Conservation (phyloP, 495 filamentous ascomycete species). For the Evansstolkia leycettana region DNA sequence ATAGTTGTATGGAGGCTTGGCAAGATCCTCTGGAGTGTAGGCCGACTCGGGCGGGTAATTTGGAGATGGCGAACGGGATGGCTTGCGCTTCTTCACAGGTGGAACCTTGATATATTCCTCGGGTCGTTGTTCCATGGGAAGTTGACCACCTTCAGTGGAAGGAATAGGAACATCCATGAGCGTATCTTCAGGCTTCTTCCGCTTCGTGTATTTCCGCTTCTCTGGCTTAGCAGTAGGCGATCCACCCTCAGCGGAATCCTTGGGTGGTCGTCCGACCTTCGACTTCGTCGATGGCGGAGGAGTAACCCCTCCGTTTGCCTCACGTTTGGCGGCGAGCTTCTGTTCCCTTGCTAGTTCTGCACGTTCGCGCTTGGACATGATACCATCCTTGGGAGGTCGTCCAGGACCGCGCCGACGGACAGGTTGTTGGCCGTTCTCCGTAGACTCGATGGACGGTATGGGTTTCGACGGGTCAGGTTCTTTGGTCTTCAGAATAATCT, state of each 20-base stretch:
- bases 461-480: conserved; percentile 15
- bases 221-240: conserved; percentile 46
- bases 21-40: conserved; percentile 72
- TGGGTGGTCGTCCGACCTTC: conserved; percentile 45
- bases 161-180: conserved; percentile 28
- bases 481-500: conserved; percentile 28
- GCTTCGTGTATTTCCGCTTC: conserved; percentile 69
- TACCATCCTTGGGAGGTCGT: conserved; percentile 79
- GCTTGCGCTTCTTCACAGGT: conserved; percentile 42
- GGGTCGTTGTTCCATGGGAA: conserved; percentile 27
- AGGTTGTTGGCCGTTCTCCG: conserved; percentile 28
- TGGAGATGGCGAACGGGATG: conserved; percentile 56
- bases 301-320: conserved; percentile 32
- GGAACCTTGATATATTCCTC: conserved; percentile 32
- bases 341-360: conserved; percentile 53
- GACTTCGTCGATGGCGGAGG: conserved; percentile 36
- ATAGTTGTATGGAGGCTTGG: conserved; percentile 78
- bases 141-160: conserved; percentile 34
- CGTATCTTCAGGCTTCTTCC: conserved; percentile 47
- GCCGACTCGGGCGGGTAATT: conserved; percentile 60
- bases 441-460: conserved; percentile 23
- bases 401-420: conserved; percentile 72
- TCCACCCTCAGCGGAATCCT: conserved; percentile 35
- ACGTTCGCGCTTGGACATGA: conserved; percentile 81
- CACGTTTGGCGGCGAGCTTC: conserved; percentile 35